Base-by-base conservation (phyloP, 208 protist species). In the Plasmodiophora brassicae region DNA sequence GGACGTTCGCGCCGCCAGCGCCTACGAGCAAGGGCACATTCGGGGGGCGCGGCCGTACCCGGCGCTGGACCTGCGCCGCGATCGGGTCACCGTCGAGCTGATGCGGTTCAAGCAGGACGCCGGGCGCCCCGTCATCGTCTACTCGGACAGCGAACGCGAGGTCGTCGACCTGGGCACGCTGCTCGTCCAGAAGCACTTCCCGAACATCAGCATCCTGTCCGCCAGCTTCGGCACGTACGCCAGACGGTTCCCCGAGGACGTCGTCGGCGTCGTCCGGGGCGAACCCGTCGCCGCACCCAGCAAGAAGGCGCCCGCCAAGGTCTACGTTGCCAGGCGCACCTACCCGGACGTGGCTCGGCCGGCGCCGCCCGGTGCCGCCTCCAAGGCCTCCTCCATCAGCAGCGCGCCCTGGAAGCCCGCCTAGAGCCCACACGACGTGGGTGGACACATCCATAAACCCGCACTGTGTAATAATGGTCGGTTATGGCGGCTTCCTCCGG, bases 141-240 rank as follows among this genome's bases (percentile, higher is more conserved):
- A 78, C 41, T 78, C 65, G 65, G 65, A 78, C 65, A 78, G 41
- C 41, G 65, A 78, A 78, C 5, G n/a, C 10, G 65, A 78, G n/a
- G 65, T 38, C 10, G 41, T 32, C 14, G 65, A 78, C 32, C 32
- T 32, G 14, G 65, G 65, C 10, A 78, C 65, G 5, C 41, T 78
- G 65, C 65, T 78, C 14, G n/a, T 78, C 20, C 65, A 78, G 65
- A 78, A 78, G 41, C 65, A 78, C 65, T 78, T 78, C n/a, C 65
- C 65, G 14, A 78, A 78, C 65, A 78, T 78, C 41, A 36, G n/a
- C 65, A 32, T 78, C 14, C 65, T 78, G 65, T 78, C 65, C 5
- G 41, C 14, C 14, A 78, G n/a, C n/a, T 78, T 78, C 65, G 65
- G 41, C 32, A 78, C 32, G n/a, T 78, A 78, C n/a, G 65, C 65